These are phyloP conservation scores for Xanthoconium purpureum DNA, from an alignment of 768 basidiomycete genomes.

Conservation along the genomic window DNA sequence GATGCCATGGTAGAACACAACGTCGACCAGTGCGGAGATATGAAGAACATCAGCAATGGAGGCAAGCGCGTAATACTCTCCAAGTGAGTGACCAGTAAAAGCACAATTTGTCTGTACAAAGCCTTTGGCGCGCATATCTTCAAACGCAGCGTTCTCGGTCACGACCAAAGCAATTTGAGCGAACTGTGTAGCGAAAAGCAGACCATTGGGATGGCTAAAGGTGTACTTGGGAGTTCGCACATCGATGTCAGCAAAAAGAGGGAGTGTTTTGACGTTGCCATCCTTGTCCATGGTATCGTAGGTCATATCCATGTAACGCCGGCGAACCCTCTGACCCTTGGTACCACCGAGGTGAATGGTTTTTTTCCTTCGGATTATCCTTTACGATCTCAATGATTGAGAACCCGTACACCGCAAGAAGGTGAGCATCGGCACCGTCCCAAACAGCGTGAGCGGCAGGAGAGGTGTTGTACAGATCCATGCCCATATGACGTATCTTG, in stretches of 20 bases:
- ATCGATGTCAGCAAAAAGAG: slow-evolving; percentile 94
- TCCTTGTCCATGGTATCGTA: slow-evolving; percentile 97
- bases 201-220: slow-evolving; percentile 94
- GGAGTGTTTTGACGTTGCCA: slow-evolving; percentile 92
- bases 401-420: slow-evolving; percentile 95
- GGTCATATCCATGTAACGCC: slow-evolving; percentile 99
- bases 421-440: slow-evolving; percentile 93
- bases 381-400: slow-evolving; percentile 99
- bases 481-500: slow-evolving; percentile 91
- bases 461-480: slow-evolving; percentile 93
- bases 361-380: slow-evolving; percentile 97
- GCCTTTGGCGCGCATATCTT: slow-evolving; percentile 96
- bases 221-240: slow-evolving; percentile 94
- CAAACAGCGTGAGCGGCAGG: slow-evolving; percentile 95
- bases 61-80: slow-evolving; percentile 97
- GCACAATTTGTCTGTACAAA: slow-evolving; percentile 89
- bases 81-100: slow-evolving; percentile 97
- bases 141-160: slow-evolving; percentile 97
- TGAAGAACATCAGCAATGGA: slow-evolving; percentile 96
- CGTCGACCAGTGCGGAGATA: slow-evolving; percentile 94
- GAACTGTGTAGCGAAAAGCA: slow-evolving; percentile 97
- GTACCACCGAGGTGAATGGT: slow-evolving; percentile 99
- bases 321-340: slow-evolving; percentile 96
- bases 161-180: slow-evolving; percentile 98
- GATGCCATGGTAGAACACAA: slow-evolving; percentile 99